phyloP scores from a whole-genome alignment of 345 rosid species.

The Populus simonii region DNA sequence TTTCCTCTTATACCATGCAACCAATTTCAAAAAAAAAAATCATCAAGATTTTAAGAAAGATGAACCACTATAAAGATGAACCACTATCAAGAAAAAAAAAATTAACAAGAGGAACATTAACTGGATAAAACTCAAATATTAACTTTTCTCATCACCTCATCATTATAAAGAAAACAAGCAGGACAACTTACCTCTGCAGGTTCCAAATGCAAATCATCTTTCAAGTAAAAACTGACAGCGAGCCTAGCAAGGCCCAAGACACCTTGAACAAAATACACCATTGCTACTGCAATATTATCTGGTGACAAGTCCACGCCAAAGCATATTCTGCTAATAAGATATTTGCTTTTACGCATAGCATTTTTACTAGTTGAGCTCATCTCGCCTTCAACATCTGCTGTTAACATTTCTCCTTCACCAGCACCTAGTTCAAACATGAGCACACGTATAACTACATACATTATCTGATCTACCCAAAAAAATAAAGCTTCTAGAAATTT shows the following conservation, averaged over 20 bases:
- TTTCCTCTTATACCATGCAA: not conserved
- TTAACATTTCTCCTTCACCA: slow-evolving; percentile 50
- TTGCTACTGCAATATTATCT: slow-evolving; percentile 85
- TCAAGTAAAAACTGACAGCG: slow-evolving; percentile 87
- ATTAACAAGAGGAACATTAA: not conserved
- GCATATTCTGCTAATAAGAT: slow-evolving; percentile 26
- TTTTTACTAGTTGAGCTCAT: slow-evolving; percentile 23
- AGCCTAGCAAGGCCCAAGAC: slow-evolving; percentile 91
- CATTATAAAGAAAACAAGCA: not conserved
- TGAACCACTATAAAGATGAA: not conserved
- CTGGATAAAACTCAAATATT: not conserved
- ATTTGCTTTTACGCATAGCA: slow-evolving; percentile 39
- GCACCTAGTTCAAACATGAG: slow-evolving; percentile 32
- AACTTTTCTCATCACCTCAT: not conserved
- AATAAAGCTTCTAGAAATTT: not conserved
- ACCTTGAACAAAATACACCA: slow-evolving; percentile 99
- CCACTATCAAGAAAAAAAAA: not conserved
- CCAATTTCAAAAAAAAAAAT: not conserved
- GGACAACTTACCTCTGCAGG: slow-evolving; percentile 82
- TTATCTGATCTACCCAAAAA: not conserved
- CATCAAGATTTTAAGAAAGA: slow-evolving; percentile 5
- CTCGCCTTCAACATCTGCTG: slow-evolving; percentile 41
- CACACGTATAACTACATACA: not conserved
- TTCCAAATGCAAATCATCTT: slow-evolving; percentile 94
- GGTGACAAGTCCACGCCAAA: slow-evolving; percentile 88